Evolutionary conservation across 2,329 filamentous ascomycete genomes (phyloP).

Genomic region (Botryosphaeria dothidea): DNA sequence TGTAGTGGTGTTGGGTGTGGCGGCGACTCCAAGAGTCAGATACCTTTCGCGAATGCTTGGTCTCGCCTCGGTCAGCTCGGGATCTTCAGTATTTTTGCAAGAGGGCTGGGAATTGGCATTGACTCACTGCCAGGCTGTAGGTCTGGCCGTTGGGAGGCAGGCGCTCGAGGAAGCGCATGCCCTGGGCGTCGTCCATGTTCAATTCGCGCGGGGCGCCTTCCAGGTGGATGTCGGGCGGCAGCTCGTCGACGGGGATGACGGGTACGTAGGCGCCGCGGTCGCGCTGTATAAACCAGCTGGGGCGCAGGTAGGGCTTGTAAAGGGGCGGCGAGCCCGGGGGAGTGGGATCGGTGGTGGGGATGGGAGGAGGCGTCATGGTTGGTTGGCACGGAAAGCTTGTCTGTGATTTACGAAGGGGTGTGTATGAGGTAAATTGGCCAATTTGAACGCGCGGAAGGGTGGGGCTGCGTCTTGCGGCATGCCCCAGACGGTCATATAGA

Average conservation of each 20-base stretch:
- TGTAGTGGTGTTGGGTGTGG: neutral
- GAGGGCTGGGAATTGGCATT: too few relatives aligned
- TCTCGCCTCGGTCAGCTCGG: too few relatives aligned
- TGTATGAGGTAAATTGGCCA: neutral
- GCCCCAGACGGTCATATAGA: neutral
- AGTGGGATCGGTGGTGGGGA: neutral
- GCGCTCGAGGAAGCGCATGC: constrained; percentile 33
- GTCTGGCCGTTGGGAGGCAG: constrained; percentile 24
- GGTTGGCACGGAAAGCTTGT: neutral
- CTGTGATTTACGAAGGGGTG: neutral
- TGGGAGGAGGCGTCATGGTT: neutral
- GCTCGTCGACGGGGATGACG: constrained; percentile 45
- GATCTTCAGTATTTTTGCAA: too few relatives aligned
- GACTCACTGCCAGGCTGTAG: neutral
- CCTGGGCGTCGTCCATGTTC: constrained; percentile 29
- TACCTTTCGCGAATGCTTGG: neutral
- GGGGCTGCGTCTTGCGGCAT: too few relatives aligned
- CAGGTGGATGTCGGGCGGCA: constrained; percentile 41
- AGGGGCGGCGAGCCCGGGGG: neutral
- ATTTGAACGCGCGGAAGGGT: too few relatives aligned
- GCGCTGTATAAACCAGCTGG: constrained; percentile 42
- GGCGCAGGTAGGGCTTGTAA: constrained; percentile 10
- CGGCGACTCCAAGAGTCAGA: neutral
- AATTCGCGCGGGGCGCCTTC: constrained; percentile 38
- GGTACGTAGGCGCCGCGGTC: constrained; percentile 37